Percentiles rank a stretch among this genome's conserved stretches.
Conservation (phyloP, 352 stramenopile genomes). For the Lagenidium giganteum region DNA sequence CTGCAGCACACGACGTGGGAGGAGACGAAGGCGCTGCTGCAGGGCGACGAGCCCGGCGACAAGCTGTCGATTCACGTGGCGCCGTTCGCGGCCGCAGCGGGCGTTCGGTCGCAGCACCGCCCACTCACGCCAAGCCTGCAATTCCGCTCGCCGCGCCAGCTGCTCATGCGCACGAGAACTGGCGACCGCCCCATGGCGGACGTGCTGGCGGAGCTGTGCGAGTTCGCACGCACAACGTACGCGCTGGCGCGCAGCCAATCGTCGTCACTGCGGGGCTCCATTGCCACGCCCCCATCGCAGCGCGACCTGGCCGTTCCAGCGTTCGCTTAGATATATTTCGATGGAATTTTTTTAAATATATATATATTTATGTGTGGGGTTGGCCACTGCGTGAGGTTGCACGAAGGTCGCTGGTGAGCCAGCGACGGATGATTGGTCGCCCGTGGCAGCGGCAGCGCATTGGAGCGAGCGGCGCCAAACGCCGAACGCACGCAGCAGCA, state of each 20-base stretch:
- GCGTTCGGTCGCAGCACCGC: too few species aligned
- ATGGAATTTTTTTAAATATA: too few species aligned
- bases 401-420: neutral
- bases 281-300: too few species aligned
- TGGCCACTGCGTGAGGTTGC: conserved; percentile 2
- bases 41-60: conserved; percentile 2
- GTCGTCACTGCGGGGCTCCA: too few species aligned
- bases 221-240: conserved; percentile 17
- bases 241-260: too few species aligned
- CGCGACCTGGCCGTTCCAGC: too few species aligned
- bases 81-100: too few species aligned
- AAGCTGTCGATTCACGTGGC: too few species aligned
- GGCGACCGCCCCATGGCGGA: conserved; percentile 8
- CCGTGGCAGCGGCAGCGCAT: neutral
- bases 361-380: too few species aligned
- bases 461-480: neutral
- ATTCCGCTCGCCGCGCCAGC: conserved; percentile 11
- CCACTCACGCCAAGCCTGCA: too few species aligned
- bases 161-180: neutral
- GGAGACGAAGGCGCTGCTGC: neutral
- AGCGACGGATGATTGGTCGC: neutral
- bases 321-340: too few species aligned
- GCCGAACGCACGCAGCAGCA: neutral
- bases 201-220: conserved; percentile 18
- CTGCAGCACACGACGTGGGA: conserved; percentile 10